phyloP scores from a whole-genome alignment of 2,329 filamentous ascomycete genomes.

The Claviceps quebecensis region DNA sequence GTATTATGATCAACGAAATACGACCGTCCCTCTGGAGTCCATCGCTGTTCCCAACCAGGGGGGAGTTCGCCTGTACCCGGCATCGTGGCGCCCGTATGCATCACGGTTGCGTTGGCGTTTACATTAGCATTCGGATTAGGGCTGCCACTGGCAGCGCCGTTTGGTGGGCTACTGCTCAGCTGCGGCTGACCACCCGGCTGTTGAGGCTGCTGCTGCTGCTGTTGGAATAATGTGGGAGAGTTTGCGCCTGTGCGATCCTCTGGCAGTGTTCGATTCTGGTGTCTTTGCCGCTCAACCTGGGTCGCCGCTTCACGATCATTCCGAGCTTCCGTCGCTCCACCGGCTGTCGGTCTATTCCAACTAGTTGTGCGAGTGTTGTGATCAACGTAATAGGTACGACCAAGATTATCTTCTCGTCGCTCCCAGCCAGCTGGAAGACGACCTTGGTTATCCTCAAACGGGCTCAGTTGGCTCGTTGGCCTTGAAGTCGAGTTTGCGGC shows the following conservation, averaged over 20 bases:
- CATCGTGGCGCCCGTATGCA: constrained; percentile 85
- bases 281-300: constrained; percentile 79
- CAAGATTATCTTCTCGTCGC: constrained; percentile 84
- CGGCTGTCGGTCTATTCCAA: constrained; percentile 79
- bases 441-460: constrained; percentile 93
- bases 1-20: constrained; percentile 99
- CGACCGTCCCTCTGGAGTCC: constrained; percentile 83
- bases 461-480: constrained; percentile 48
- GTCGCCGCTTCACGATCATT: constrained; percentile 79
- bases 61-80: constrained; percentile 90
- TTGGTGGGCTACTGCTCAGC: constrained; percentile 16
- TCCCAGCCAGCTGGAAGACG: constrained; percentile 91
- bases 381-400: constrained; percentile 94
- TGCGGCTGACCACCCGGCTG: constrained; percentile 23
- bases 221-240: constrained; percentile 62
- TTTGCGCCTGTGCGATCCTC: constrained; percentile 90
- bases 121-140: constrained; percentile 12
- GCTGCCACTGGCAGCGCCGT: constrained; percentile 8
- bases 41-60: constrained; percentile 89
- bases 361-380: constrained; percentile 95
- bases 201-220: constrained; percentile 31
- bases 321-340: constrained; percentile 56
- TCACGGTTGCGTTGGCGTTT: constrained; percentile 56
- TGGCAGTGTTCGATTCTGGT: constrained; percentile 89
- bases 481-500: constrained; percentile 18